phyloP scores from a whole-genome alignment of 768 basidiomycete species.

The Infundibulicybe gibba region DNA sequence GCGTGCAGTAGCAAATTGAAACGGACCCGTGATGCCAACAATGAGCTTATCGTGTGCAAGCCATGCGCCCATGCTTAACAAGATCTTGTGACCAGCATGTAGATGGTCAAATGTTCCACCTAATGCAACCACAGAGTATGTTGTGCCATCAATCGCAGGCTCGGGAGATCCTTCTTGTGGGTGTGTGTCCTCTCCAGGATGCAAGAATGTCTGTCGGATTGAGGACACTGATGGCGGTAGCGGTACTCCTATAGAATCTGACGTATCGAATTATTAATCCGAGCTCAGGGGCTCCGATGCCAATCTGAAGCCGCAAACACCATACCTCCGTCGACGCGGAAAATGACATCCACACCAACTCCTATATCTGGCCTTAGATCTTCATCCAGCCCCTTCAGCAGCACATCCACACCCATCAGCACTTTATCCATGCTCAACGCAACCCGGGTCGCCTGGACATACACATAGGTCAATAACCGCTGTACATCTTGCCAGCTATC shows the following conservation, averaged over 20 bases:
- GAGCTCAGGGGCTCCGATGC: too few species aligned
- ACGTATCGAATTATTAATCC: background rate
- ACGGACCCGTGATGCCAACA: conserved; percentile 81
- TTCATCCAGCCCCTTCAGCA: conserved; percentile 57
- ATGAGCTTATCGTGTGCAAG: conserved; percentile 78
- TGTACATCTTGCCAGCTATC: conserved; percentile 67
- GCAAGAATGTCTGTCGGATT: conserved; percentile 33
- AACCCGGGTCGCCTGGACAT: conserved; percentile 79
- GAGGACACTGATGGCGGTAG: conserved; percentile 39
- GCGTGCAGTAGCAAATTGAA: conserved; percentile 8
- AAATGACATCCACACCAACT: conserved; percentile 41
- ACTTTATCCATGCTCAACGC: conserved; percentile 66
- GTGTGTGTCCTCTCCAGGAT: conserved; percentile 15
- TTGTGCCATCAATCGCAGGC: background rate
- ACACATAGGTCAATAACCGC: conserved; percentile 74
- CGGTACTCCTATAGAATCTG: conserved; percentile 36
- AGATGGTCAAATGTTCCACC: conserved; percentile 99
- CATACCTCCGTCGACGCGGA: conserved; percentile 47
- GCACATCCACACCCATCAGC: conserved; percentile 74
- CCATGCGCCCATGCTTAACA: conserved; percentile 89
- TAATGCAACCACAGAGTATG: conserved; percentile 70
- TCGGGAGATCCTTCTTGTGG: conserved; percentile 4
- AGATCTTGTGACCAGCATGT: conserved; percentile 95
- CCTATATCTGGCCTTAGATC: conserved; percentile 38
- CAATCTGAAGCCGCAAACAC: background rate